A percentile compares a stretch with the other conserved stretches of the same genome.
Evolutionary conservation across 192 early-diverging fungal species (phyloP).

Genomic region (Cetraspora pellucida): DNA sequence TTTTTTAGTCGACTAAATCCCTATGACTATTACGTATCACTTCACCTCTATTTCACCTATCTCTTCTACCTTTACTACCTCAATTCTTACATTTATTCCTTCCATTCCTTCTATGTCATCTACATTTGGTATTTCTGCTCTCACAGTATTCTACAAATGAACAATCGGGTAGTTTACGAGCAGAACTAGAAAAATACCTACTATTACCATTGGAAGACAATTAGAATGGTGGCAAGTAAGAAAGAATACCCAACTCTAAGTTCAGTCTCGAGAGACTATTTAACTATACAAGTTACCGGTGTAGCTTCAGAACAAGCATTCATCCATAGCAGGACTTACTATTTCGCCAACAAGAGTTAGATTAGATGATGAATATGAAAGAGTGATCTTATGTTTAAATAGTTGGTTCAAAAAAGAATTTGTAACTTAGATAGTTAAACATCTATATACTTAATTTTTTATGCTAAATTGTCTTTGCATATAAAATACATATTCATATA

Average conservation of each 20-base stretch:
- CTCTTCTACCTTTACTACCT: too few species aligned
- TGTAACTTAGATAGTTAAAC: neutral
- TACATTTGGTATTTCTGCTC: too few species aligned
- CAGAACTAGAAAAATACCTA: neutral
- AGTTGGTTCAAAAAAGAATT: neutral
- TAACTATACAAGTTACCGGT: neutral
- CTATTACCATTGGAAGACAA: neutral
- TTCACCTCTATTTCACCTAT: too few species aligned
- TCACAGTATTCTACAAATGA: too few species aligned
- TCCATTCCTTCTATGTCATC: too few species aligned
- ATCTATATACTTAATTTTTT: too few species aligned
- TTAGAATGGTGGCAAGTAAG: constrained; percentile 1
- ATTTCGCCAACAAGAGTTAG: neutral
- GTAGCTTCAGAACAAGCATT: constrained; percentile 17
- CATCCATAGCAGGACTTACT: neutral
- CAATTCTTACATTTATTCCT: too few species aligned
- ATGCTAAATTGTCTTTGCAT: too few species aligned
- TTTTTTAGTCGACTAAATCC: too few species aligned
- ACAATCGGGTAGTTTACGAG: neutral
- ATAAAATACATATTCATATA: too few species aligned
- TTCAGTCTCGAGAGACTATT: neutral
- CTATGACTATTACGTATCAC: too few species aligned
- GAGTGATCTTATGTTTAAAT: neutral
- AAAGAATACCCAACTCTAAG: neutral
- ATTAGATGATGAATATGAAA: neutral